Conservation (phyloP, 2,329 filamentous ascomycete species). For the Botrytis byssoidea region DNA sequence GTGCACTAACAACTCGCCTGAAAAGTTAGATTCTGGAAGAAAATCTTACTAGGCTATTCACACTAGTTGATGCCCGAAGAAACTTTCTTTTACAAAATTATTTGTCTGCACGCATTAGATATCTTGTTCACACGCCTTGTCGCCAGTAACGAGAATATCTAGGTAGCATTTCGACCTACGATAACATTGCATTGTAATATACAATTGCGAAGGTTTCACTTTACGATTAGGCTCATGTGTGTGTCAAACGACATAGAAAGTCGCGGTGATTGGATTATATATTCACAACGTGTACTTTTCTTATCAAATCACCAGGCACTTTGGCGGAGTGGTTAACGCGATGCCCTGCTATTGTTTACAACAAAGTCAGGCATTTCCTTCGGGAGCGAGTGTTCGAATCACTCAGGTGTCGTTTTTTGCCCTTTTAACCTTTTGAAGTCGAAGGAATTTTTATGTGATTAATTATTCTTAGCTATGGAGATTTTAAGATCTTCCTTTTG, state of each 20-base stretch:
- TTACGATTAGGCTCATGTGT: background rate
- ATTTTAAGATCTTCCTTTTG: background rate
- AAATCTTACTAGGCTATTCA: background rate
- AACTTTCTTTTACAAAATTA: background rate
- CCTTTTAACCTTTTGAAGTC: background rate
- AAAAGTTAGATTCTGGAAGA: background rate
- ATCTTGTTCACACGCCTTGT: background rate
- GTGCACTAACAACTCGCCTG: background rate
- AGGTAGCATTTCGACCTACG: background rate
- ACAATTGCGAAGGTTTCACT: background rate
- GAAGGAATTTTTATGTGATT: background rate
- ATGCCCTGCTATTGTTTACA: constrained; percentile 29
- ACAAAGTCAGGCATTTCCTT: constrained; percentile 40
- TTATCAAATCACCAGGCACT: constrained; percentile 24
- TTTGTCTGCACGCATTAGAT: background rate
- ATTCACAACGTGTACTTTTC: accelerated
- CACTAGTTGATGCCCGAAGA: background rate
- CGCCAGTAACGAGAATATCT: background rate
- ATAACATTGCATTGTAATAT: background rate
- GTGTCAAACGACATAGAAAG: background rate
- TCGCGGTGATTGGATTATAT: accelerated
- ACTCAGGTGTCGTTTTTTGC: constrained; percentile 39
- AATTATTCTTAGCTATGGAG: background rate
- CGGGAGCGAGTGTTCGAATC: constrained; percentile 46
- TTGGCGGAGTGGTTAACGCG: constrained; percentile 33